Conservation (phyloP, 352 stramenopile genomes). For the Phytophthora foliorum region DNA sequence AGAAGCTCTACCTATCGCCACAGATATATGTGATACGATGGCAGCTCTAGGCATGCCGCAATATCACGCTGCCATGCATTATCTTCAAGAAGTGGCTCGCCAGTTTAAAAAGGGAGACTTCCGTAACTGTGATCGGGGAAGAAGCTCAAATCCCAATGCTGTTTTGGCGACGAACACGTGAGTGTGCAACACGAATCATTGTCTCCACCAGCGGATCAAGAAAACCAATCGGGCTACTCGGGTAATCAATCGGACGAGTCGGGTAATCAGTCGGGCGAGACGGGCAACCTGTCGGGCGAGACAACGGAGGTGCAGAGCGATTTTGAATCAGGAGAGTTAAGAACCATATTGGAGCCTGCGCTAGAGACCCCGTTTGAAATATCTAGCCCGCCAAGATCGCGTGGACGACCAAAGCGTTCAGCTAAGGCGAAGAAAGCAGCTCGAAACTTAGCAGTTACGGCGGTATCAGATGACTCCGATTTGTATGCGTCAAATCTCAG, state of each 20-base stretch:
- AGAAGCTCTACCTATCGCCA: not conserved
- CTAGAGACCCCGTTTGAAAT: not conserved
- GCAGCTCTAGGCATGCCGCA: not conserved
- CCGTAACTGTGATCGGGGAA: not conserved
- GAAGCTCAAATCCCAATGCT: not conserved
- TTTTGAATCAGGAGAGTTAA: not conserved
- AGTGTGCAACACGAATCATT: too few relatives aligned
- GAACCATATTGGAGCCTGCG: not conserved
- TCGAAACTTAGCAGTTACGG: not conserved
- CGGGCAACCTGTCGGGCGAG: not conserved
- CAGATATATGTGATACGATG: not conserved
- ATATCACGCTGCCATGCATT: not conserved
- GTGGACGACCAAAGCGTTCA: not conserved
- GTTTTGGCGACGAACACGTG: too few relatives aligned
- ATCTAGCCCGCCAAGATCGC: not conserved
- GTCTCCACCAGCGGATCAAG: too few relatives aligned
- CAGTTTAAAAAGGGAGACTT: conserved; percentile 1
- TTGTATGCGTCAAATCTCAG: not conserved
- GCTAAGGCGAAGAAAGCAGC: not conserved
- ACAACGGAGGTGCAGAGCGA: not conserved
- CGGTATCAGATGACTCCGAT: not conserved
- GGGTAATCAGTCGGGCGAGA: not conserved
- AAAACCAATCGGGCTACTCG: too few relatives aligned
- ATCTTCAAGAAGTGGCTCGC: not conserved
- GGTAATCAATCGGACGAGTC: too few relatives aligned